phyloP scores from a whole-genome alignment of 441 rosid species.

The Biscutella auriculata region DNA sequence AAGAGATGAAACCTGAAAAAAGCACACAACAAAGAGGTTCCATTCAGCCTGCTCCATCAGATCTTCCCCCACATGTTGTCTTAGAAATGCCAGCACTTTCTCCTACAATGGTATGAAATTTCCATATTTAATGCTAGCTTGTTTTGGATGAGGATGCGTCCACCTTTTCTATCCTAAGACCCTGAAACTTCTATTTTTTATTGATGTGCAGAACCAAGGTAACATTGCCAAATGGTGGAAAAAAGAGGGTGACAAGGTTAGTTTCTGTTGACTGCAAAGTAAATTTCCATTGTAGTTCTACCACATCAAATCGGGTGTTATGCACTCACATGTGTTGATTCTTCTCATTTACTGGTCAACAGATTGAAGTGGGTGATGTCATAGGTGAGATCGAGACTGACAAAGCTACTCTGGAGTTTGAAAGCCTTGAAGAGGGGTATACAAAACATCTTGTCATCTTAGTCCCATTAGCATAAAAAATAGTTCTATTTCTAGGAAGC shows the following conservation, averaged over 20 bases:
- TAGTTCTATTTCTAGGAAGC: neutral
- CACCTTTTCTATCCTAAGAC: constrained; percentile 9
- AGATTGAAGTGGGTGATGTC: constrained; percentile 95
- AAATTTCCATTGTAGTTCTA: constrained; percentile 1
- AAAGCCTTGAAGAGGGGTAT: constrained; percentile 96
- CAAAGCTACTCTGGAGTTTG: constrained; percentile 95
- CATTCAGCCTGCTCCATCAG: constrained; percentile 27
- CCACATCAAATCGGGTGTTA: constrained; percentile 5
- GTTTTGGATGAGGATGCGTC: constrained; percentile 8
- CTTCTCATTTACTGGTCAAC: constrained; percentile 24
- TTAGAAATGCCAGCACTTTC: constrained; percentile 96
- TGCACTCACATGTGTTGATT: constrained; percentile 5
- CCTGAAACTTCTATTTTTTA: constrained; percentile 17
- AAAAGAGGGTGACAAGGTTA: constrained; percentile 96
- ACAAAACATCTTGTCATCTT: constrained; percentile 14
- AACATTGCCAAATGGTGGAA: constrained; percentile 79
- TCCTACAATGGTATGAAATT: constrained; percentile 81
- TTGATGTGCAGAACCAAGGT: constrained; percentile 66
- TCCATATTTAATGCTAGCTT: constrained; percentile 13
- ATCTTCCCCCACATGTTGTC: constrained; percentile 75
- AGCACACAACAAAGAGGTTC: constrained; percentile 32
- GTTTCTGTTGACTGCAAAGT: constrained; percentile 18
- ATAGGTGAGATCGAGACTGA: constrained; percentile 98
- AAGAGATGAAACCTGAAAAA: constrained; percentile 29
- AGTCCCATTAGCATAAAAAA: neutral